phyloP scores from a whole-genome alignment of 345 rosid species.

The Noccaea caerulescens region DNA sequence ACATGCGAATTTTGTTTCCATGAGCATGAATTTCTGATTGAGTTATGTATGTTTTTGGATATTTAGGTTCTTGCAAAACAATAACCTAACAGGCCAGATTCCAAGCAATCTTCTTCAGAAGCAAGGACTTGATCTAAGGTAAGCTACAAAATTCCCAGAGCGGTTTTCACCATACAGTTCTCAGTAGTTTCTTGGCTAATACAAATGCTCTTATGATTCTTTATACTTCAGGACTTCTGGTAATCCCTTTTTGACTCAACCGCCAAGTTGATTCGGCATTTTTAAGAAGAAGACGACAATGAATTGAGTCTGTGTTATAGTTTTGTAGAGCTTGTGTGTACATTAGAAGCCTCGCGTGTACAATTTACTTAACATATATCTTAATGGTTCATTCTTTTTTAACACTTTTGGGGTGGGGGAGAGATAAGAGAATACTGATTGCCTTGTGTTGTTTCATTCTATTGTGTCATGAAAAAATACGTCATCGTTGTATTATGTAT shows the following conservation, averaged over 20 bases:
- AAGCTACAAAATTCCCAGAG: slow-evolving; percentile 31
- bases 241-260: slow-evolving; percentile 46
- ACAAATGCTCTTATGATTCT: slow-evolving; percentile 13
- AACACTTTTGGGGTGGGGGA: slow-evolving; percentile 10
- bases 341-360: slow-evolving; percentile 39
- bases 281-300: slow-evolving; percentile 32
- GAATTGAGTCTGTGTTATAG: slow-evolving; percentile 37
- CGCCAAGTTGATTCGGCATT: slow-evolving; percentile 30
- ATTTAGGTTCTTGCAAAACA: slow-evolving; percentile 85
- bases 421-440: slow-evolving; percentile 27
- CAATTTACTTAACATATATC: slow-evolving; percentile 38
- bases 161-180: slow-evolving; percentile 4
- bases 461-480: slow-evolving; percentile 32
- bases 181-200: slow-evolving; percentile 18
- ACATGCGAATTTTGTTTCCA: background rate
- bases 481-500: slow-evolving; percentile 23
- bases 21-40: slow-evolving; percentile 12
- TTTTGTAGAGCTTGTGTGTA: slow-evolving; percentile 43
- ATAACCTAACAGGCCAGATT: slow-evolving; percentile 73
- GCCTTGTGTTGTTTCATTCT: background rate
- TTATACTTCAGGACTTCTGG: slow-evolving; percentile 39
- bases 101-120: slow-evolving; percentile 60
- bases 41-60: slow-evolving; percentile 10
- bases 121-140: slow-evolving; percentile 65
- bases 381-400: slow-evolving; percentile 39